Percentiles rank a stretch among this genome's conserved stretches.
phyloP scores from a whole-genome alignment of 768 basidiomycete species.

The Amanita muscaria region DNA sequence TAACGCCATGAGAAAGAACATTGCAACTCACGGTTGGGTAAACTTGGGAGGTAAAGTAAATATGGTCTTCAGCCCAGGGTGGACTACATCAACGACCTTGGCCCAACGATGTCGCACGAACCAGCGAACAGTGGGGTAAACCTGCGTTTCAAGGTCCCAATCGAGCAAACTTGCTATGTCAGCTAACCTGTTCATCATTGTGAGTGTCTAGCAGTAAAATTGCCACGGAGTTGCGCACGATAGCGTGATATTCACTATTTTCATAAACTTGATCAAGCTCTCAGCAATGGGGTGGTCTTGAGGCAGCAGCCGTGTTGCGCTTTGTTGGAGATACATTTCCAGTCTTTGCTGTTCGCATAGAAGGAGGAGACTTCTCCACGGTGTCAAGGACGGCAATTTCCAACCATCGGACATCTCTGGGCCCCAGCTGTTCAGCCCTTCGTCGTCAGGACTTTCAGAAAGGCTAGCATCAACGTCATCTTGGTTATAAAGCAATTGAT shows the following conservation, averaged over 20 bases:
- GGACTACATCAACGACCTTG: conserved; percentile 81
- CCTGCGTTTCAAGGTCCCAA: conserved; percentile 74
- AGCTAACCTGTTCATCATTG: conserved; percentile 60
- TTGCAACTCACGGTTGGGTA: conserved; percentile 44
- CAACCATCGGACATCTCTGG: conserved; percentile 63
- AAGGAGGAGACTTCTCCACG: conserved; percentile 88
- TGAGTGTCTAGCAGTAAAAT: background rate
- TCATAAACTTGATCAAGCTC: conserved; percentile 66
- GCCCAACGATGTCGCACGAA: conserved; percentile 86
- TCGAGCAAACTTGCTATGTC: conserved; percentile 77
- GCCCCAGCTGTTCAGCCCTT: conserved; percentile 51
- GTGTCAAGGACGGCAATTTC: conserved; percentile 64
- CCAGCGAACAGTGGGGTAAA: conserved; percentile 88
- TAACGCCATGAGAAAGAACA: conserved; percentile 6
- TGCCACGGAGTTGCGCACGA: conserved; percentile 44
- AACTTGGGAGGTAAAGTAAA: conserved; percentile 69
- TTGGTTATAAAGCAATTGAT: conserved; percentile 58
- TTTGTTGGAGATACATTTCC: conserved; percentile 52
- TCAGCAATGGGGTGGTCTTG: conserved; percentile 65
- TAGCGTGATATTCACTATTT: conserved; percentile 63
- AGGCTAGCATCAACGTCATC: conserved; percentile 49
- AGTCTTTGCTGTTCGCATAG: conserved; percentile 50
- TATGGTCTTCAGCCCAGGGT: conserved; percentile 68
- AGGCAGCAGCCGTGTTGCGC: conserved; percentile 47
- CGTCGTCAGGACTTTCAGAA: conserved; percentile 42